Evolutionary conservation across 345 rosid genomes (phyloP).

Genomic region (Physaria fendleri): DNA sequence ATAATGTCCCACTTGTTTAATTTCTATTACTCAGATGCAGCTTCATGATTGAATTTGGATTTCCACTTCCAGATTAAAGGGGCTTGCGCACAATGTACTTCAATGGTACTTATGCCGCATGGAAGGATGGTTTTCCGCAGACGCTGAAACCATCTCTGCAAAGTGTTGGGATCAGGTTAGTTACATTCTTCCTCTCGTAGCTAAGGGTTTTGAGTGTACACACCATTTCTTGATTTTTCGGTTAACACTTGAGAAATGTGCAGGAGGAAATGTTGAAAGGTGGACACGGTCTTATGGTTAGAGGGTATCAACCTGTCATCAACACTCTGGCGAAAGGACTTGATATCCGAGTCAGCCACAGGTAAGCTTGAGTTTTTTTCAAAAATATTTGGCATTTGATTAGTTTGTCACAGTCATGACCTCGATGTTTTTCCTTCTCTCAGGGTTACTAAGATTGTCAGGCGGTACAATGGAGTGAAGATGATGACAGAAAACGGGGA

Average conservation of each 20-base stretch:
- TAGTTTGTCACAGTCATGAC: background rate
- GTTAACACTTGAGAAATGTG: background rate
- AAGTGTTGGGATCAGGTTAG: conserved; percentile 82
- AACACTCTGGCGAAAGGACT: conserved; percentile 94
- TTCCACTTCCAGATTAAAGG: conserved; percentile 53
- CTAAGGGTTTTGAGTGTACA: background rate
- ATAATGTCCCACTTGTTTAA: background rate
- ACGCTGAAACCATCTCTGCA: conserved; percentile 87
- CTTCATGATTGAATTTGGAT: background rate
- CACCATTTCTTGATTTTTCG: background rate
- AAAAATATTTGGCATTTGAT: background rate
- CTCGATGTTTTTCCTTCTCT: background rate
- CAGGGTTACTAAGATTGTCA: conserved; percentile 71
- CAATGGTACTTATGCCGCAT: conserved; percentile 98
- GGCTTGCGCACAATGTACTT: conserved; percentile 70
- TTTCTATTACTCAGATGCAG: background rate
- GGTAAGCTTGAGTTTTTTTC: conserved; percentile 34
- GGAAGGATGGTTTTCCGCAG: conserved; percentile 99
- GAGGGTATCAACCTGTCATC: conserved; percentile 93
- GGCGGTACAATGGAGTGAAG: conserved; percentile 70
- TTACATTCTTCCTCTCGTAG: background rate
- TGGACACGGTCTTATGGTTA: conserved; percentile 97
- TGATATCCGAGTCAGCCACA: conserved; percentile 74
- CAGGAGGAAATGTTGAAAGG: conserved; percentile 94
- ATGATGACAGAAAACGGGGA: conserved; percentile 66